A percentile compares a stretch with the other conserved stretches of the same genome.
Conservation (phyloP, 805 yeast species). For the Ogataea naganishii region DNA sequence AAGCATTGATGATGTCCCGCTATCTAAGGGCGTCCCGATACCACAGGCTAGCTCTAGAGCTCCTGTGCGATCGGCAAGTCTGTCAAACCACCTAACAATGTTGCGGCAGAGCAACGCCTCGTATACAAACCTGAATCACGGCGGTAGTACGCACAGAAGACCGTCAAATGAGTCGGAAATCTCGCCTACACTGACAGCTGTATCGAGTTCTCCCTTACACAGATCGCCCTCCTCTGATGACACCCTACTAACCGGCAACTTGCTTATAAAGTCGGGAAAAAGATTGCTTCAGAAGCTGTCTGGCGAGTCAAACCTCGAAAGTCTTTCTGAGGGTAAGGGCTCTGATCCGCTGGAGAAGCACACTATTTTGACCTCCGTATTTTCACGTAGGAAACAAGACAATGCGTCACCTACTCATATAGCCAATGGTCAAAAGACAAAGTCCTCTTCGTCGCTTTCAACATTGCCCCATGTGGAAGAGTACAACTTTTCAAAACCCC, state of each 20-base stretch:
- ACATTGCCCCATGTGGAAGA: neutral
- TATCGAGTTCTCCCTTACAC: neutral
- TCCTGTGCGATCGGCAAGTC: neutral
- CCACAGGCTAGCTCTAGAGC: no score
- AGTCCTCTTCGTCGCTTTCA: neutral
- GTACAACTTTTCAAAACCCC: constrained; percentile 7
- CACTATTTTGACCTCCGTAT: neutral
- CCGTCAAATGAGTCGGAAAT: neutral
- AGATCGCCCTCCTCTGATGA: neutral
- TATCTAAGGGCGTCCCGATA: no score
- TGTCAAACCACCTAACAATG: neutral
- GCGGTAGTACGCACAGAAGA: neutral
- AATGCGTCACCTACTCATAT: neutral
- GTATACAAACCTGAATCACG: no score
- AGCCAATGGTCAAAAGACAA: neutral
- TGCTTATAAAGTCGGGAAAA: neutral
- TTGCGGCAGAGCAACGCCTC: neutral
- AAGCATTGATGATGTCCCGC: no score
- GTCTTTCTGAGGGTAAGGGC: neutral
- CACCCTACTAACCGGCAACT: neutral
- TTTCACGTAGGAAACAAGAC: constrained; percentile 1
- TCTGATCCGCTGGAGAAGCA: neutral
- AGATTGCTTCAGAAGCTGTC: neutral
- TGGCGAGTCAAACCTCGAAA: neutral
- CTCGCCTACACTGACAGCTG: neutral